These are phyloP conservation scores for Boletus vinaceobasis DNA, from an alignment of 768 basidiomycete genomes.

Conservation along the genomic window DNA sequence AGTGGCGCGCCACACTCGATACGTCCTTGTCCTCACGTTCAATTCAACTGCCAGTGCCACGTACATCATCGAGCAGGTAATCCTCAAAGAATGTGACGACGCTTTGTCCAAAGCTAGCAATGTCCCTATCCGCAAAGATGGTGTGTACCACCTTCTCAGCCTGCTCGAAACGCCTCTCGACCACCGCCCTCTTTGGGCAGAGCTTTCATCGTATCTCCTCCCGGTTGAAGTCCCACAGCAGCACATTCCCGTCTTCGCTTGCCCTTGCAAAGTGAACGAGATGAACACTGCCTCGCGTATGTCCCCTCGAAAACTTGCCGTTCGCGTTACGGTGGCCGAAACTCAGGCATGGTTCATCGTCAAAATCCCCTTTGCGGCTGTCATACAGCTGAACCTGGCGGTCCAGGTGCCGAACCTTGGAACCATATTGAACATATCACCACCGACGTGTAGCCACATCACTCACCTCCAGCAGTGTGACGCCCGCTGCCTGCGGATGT, in stretches of 20 bases:
- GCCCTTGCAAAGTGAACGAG: constrained; percentile 45
- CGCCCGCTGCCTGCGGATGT: constrained; percentile 39
- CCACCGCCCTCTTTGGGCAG: constrained; percentile 34
- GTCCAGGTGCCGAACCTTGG: constrained; percentile 48
- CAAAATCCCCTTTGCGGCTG: constrained; percentile 37
- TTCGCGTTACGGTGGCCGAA: constrained; percentile 41
- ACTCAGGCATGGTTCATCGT: constrained; percentile 38
- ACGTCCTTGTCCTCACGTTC: neutral
- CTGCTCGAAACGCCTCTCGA: constrained; percentile 31
- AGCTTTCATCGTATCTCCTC: constrained; percentile 19
- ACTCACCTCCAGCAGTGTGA: constrained; percentile 49
- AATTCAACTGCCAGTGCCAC: neutral
- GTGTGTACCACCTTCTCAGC: constrained; percentile 39
- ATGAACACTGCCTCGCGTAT: constrained; percentile 39
- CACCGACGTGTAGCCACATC: constrained; percentile 12
- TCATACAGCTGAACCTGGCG: constrained; percentile 51
- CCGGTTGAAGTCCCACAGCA: constrained; percentile 44
- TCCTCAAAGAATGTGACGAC: constrained; percentile 39
- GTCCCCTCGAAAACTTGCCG: constrained; percentile 23
- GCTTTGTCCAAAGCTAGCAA: constrained; percentile 40
- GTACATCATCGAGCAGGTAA: constrained; percentile 23
- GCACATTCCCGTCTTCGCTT: constrained; percentile 41
- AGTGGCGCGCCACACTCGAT: constrained; percentile 10
- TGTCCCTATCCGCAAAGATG: constrained; percentile 36
- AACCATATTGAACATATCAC: constrained; percentile 9